These are phyloP conservation scores for Alternaria gansuensis DNA, from an alignment of 2,329 filamentous ascomycete genomes.

Conservation along the genomic window DNA sequence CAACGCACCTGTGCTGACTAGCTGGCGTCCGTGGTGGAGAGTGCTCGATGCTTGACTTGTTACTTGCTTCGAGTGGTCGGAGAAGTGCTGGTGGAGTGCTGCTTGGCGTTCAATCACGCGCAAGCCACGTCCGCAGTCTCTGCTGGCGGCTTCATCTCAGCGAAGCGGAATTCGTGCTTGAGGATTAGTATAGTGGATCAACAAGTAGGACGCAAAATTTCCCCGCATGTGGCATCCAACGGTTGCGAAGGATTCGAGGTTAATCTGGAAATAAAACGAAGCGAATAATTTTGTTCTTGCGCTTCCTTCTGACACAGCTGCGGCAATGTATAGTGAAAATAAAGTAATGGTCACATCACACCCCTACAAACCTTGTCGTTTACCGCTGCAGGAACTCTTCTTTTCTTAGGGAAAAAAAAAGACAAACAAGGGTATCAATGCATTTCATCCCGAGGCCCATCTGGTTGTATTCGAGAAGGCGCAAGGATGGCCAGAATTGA, in stretches of 20 bases:
- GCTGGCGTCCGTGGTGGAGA: conserved; percentile 31
- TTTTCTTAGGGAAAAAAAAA: conserved; percentile 9
- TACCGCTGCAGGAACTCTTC: conserved; percentile 15
- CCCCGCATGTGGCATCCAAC: conserved; percentile 15
- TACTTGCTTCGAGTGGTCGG: conserved; percentile 27
- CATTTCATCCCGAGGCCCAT: conserved; percentile 19
- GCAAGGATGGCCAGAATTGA: conserved; percentile 15
- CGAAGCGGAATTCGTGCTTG: conserved; percentile 22
- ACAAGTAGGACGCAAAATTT: conserved; percentile 7
- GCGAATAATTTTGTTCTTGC: conserved; percentile 1
- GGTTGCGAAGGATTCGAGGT: conserved; percentile 7
- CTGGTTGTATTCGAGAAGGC: conserved; percentile 30
- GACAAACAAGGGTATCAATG: conserved; percentile 11
- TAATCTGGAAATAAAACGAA: conserved; percentile 4
- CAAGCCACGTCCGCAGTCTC: conserved; percentile 18
- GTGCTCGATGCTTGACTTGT: conserved; percentile 21
- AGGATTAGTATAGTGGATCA: conserved; percentile 23
- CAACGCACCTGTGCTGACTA: conserved; percentile 26
- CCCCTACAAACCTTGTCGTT: background rate
- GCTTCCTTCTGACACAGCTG: background rate
- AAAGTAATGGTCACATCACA: conserved; percentile 1
- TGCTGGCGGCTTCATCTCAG: conserved; percentile 18
- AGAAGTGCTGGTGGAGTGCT: conserved; percentile 21
- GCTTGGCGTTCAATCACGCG: conserved; percentile 26
- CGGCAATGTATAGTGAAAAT: conserved; percentile 3